These are phyloP conservation scores for Malus asiatica DNA, from an alignment of 306 rosid species.

Conservation along the genomic window DNA sequence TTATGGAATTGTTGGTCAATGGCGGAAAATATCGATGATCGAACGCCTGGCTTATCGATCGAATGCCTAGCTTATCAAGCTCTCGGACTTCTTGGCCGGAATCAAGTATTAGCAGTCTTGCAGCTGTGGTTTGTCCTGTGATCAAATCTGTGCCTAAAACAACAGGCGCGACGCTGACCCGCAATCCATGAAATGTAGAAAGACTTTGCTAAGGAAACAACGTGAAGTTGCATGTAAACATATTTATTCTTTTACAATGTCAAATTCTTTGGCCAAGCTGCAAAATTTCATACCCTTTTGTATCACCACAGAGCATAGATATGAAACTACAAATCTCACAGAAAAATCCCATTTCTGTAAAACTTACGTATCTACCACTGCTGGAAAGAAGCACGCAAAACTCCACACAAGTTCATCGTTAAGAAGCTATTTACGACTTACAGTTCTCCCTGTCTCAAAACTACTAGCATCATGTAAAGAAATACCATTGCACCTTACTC, in stretches of 20 bases:
- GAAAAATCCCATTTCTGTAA: not conserved
- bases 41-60: not conserved
- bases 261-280: not conserved
- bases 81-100: not conserved
- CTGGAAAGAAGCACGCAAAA: not conserved
- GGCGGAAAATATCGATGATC: constrained; percentile 14
- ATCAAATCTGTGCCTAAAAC: not conserved
- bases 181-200: not conserved
- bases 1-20: constrained; percentile 55
- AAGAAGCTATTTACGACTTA: not conserved
- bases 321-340: not conserved
- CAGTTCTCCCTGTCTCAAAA: not conserved
- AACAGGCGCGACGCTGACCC: not conserved
- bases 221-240: too few relatives aligned
- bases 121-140: not conserved
- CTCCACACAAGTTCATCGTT: not conserved
- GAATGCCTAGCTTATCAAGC: too few relatives aligned
- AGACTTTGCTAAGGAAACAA: not conserved
- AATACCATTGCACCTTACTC: too few relatives aligned
- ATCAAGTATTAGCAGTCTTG: not conserved
- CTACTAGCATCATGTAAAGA: too few relatives aligned
- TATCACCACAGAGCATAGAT: not conserved
- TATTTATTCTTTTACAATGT: not conserved
- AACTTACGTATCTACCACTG: not conserved
- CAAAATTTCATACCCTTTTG: not conserved